Conservation (phyloP, 2,329 filamentous ascomycete genomes). For the Tolypocladium pustulatum region DNA sequence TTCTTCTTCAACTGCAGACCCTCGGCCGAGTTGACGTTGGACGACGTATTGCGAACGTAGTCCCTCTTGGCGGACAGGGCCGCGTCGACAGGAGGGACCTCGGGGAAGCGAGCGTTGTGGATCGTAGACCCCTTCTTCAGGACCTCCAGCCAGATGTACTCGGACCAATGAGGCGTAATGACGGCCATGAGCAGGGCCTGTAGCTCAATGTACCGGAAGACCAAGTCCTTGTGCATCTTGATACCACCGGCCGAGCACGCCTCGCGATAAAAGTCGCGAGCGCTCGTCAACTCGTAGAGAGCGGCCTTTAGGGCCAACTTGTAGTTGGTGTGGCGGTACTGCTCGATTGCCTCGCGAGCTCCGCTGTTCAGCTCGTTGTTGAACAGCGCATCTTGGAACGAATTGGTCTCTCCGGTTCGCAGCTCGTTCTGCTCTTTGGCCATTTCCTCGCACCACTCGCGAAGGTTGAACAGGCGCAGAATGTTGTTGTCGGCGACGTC, state of each 20-base stretch:
- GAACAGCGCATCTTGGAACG: conserved; percentile 82
- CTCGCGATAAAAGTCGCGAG: conserved; percentile 86
- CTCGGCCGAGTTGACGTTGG: conserved; percentile 73
- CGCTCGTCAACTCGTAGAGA: conserved; percentile 83
- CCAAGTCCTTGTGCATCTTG: conserved; percentile 76
- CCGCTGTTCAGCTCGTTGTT: conserved; percentile 85
- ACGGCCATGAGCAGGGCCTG: conserved; percentile 75
- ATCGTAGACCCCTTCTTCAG: conserved; percentile 67
- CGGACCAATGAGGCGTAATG: conserved; percentile 86
- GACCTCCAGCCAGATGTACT: conserved; percentile 90
- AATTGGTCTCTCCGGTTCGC: conserved; percentile 62
- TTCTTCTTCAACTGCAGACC: conserved; percentile 76
- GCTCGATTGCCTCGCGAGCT: conserved; percentile 64
- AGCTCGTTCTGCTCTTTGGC: conserved; percentile 57
- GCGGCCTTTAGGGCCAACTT: conserved; percentile 71
- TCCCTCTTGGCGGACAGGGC: conserved; percentile 66
- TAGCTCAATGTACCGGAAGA: conserved; percentile 72
- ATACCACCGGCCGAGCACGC: conserved; percentile 64
- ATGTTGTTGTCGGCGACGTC: conserved; percentile 87
- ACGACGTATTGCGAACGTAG: conserved; percentile 68
- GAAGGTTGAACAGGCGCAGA: conserved; percentile 67
- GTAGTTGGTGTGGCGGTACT: conserved; percentile 74
- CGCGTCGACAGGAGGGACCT: conserved; percentile 53
- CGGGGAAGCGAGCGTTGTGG: conserved; percentile 54
- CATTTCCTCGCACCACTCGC: conserved; percentile 88